Conservation (phyloP, 768 basidiomycete species). For the Amanita phalloides region DNA sequence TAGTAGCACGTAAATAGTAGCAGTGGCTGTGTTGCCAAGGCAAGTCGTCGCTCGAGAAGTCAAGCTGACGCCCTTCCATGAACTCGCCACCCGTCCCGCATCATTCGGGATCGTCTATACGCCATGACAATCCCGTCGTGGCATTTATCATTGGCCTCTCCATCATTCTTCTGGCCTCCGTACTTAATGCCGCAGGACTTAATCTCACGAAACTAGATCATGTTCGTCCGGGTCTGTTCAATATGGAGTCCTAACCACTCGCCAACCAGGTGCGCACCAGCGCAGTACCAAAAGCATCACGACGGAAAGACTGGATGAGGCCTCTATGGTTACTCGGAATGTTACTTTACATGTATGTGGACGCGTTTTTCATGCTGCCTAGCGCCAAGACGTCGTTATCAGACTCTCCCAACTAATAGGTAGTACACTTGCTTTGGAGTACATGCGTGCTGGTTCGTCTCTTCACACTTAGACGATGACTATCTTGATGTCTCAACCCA, state of each 20-base stretch:
- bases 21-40: constrained; percentile 1
- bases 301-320: constrained; percentile 70
- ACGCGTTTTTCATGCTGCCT: background rate
- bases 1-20: background rate
- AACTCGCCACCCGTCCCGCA: background rate
- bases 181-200: constrained; percentile 88
- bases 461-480: background rate
- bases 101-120: background rate
- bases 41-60: too few species aligned
- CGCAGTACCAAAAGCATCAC: constrained; percentile 62
- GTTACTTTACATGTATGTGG: constrained; percentile 63
- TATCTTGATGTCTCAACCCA: constrained; percentile 14
- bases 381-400: constrained; percentile 3
- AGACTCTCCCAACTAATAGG: constrained; percentile 82
- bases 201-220: constrained; percentile 94
- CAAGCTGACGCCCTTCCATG: background rate
- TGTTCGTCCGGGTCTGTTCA: constrained; percentile 29
- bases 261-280: constrained; percentile 53
- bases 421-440: constrained; percentile 77
- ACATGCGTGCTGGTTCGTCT: constrained; percentile 69
- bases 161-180: constrained; percentile 74
- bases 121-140: constrained; percentile 40
- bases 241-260: background rate
- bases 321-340: constrained; percentile 90
- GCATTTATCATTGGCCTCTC: constrained; percentile 78